Base-by-base conservation (phyloP, 345 rosid genomes). In the Lagerstroemia speciosa region DNA sequence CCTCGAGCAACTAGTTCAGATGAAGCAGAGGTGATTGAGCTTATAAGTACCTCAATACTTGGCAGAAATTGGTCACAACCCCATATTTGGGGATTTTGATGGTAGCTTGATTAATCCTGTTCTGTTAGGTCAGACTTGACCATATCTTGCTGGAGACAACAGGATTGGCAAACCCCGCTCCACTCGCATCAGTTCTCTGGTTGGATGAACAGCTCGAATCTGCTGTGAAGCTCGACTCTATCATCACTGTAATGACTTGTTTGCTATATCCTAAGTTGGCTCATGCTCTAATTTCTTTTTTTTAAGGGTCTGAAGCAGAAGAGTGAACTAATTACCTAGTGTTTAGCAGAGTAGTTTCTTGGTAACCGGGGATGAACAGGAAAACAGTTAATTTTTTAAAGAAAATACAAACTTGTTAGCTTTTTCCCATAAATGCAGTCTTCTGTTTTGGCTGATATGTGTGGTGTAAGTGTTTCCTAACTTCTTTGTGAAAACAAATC, bases 141-240 rank as follows among this genome's bases (percentile, higher is more conserved):
- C 97, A 91, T 74, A 94, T 94, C 70, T 78, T 94, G 72, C 78
- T 94, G 57, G 97, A 91, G 87, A 94, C 97, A n/a, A 91, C 99
- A n/a, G 97, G 99, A 70, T 81, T 94, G 70, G 99, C 96, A 0
- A 94, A 94, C 74, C 97, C 98, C 17, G 98, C 93, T 78, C 97
- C 97, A 29, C 72, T 89, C 65, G 97, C 98, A 9, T 89, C 97
- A 66, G 76, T 94, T 48, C 97, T 94, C 75, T 93, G 97, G 99
- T 76, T 91, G 86, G 99, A 89, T 76, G 99, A 91, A 60, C 97
- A 89, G 69, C 83, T 91, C 68, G 99, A 94, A 79, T 86, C 99
- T 24, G 73, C 86, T 31, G 89, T 91, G 78, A 88, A 85, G 85
- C 95, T 91, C 65, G 99, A 94, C 82, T 94, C 91, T 73, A 88